Percentiles rank a stretch among this genome's conserved stretches.
phyloP scores from a whole-genome alignment of 2,329 filamentous ascomycete genomes.

The Xylariaceae sp. region DNA sequence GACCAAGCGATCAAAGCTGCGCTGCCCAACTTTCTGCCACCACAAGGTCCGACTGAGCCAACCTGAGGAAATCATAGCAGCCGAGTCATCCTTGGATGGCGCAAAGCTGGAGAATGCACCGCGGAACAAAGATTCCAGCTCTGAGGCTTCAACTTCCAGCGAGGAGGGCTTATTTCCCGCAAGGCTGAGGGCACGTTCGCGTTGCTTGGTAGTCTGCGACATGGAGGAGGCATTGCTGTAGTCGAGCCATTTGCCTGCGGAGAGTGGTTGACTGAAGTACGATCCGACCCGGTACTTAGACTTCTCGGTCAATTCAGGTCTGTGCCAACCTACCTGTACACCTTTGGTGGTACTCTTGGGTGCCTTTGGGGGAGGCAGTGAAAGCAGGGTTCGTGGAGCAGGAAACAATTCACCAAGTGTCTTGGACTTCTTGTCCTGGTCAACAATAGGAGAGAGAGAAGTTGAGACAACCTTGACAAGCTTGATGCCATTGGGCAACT shows the following conservation, averaged over 20 bases:
- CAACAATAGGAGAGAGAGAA: constrained; percentile 33
- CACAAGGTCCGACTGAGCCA: constrained; percentile 61
- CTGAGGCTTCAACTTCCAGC: constrained; percentile 54
- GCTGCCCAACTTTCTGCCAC: constrained; percentile 68
- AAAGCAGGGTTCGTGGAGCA: constrained; percentile 59
- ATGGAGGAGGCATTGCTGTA: constrained; percentile 59
- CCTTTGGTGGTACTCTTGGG: constrained; percentile 65
- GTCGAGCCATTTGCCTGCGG: constrained; percentile 65
- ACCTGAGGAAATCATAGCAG: constrained; percentile 62
- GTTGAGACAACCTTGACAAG: constrained; percentile 59
- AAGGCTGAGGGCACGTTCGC: constrained; percentile 65
- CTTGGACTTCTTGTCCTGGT: constrained; percentile 48
- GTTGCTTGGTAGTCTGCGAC: constrained; percentile 55
- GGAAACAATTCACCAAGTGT: constrained; percentile 71
- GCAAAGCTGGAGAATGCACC: constrained; percentile 77
- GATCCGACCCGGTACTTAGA: constrained; percentile 49
- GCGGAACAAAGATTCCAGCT: constrained; percentile 69
- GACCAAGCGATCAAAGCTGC: constrained; percentile 59
- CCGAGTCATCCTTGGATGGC: constrained; percentile 67
- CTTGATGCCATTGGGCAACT: constrained; percentile 69
- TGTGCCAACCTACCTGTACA: constrained; percentile 48
- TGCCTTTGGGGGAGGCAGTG: constrained; percentile 65
- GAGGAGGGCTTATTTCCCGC: constrained; percentile 54
- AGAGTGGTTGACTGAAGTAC: constrained; percentile 62
- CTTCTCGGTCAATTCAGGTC: constrained; percentile 51